These are phyloP conservation scores for Cicer arietinum DNA, from an alignment of 306 rosid genomes.

Conservation along the genomic window DNA sequence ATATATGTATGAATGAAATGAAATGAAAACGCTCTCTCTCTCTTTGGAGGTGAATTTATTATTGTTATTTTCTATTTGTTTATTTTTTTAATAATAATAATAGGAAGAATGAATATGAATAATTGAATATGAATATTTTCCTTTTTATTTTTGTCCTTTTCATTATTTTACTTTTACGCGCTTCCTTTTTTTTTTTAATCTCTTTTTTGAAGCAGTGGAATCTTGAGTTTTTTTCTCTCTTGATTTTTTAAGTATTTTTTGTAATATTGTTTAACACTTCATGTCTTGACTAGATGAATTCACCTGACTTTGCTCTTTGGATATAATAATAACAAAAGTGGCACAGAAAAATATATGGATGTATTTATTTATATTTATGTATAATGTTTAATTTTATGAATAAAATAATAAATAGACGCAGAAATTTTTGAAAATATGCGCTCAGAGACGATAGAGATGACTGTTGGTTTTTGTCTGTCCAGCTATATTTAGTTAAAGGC, in stretches of 20 bases:
- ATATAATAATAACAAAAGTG: constrained; percentile 48
- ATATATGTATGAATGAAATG: constrained; percentile 38
- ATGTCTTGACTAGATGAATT: constrained; percentile 25
- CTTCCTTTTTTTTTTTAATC: constrained; percentile 25
- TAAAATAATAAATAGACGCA: constrained; percentile 35
- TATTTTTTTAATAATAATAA: constrained; percentile 35
- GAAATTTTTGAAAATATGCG: constrained; percentile 68
- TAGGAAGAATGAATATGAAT: background rate
- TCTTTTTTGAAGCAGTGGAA: constrained; percentile 58
- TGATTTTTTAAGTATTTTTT: background rate
- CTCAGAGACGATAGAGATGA: constrained; percentile 69
- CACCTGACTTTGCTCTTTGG: constrained; percentile 50
- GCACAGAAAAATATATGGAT: constrained; percentile 66
- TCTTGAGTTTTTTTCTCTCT: constrained; percentile 43
- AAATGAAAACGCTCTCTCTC: constrained; percentile 37
- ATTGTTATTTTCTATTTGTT: constrained; percentile 38
- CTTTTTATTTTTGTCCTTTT: constrained; percentile 28
- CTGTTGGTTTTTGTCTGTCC: constrained; percentile 89
- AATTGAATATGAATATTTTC: constrained; percentile 7
- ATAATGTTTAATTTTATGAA: background rate
- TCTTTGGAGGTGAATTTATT: constrained; percentile 64
- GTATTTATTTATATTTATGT: constrained; percentile 5
- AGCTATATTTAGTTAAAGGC: constrained; percentile 92
- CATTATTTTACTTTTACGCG: constrained; percentile 37
- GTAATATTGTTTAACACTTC: constrained; percentile 14